Conservation (phyloP, 192 early-diverging fungal species). For the Spizellomyces sp. region DNA sequence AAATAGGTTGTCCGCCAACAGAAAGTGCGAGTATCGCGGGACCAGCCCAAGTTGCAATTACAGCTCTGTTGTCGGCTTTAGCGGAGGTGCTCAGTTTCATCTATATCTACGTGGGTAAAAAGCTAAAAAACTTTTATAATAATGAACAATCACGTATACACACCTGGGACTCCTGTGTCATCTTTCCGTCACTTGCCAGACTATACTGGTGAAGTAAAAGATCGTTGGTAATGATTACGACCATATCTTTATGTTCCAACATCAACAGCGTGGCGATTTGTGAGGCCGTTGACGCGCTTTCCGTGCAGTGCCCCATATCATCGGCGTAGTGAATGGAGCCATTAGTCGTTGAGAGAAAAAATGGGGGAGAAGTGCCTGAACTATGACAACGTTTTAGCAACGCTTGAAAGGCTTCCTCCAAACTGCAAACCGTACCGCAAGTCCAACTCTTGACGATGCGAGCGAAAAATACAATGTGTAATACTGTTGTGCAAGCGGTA, state of each 20-base stretch:
- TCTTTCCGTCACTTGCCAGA: constrained; percentile 46
- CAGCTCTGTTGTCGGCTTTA: constrained; percentile 25
- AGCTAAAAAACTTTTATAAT: not conserved
- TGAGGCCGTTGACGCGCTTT: constrained; percentile 21
- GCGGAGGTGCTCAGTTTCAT: constrained; percentile 45
- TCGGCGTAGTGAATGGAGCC: constrained; percentile 54
- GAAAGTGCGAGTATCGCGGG: constrained; percentile 38
- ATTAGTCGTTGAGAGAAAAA: constrained; percentile 36
- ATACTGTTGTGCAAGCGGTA: constrained; percentile 41
- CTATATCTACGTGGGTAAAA: constrained; percentile 5
- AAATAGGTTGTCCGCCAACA: constrained; percentile 32
- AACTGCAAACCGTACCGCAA: constrained; percentile 7
- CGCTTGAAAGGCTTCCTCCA: not conserved
- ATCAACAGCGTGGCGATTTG: constrained; percentile 31
- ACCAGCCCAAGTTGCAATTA: constrained; percentile 39
- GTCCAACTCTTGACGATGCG: constrained; percentile 12
- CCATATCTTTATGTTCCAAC: constrained; percentile 33
- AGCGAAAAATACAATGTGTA: constrained; percentile 33
- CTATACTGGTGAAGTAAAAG: constrained; percentile 41
- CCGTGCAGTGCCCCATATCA: constrained; percentile 55
- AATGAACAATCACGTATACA: constrained; percentile 1
- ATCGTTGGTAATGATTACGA: constrained; percentile 44
- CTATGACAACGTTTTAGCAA: constrained; percentile 18
- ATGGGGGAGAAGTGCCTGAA: constrained; percentile 43
- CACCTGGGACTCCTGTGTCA: constrained; percentile 42